Evolutionary conservation across 2,329 filamentous ascomycete genomes (phyloP).

Genomic region (Aspergillus arachidicola): DNA sequence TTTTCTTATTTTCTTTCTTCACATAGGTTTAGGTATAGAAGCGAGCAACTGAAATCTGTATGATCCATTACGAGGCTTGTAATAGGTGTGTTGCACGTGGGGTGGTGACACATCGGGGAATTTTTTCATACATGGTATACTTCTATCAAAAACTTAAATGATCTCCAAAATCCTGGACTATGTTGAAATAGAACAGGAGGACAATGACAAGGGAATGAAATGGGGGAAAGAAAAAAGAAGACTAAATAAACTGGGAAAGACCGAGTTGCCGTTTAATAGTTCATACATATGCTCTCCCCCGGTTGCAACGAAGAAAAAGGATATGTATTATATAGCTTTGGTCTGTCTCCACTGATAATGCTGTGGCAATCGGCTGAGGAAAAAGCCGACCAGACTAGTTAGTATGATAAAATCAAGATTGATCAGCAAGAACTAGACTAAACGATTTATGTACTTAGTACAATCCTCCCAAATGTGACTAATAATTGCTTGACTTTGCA

Average conservation of each 20-base stretch:
- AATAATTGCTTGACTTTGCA: not conserved
- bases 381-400: not conserved
- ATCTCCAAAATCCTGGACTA: not conserved
- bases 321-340: not conserved
- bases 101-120: not conserved
- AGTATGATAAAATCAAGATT: not conserved
- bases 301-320: not conserved
- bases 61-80: not conserved
- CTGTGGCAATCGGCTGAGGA: not conserved
- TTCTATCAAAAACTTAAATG: not conserved
- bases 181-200: not conserved
- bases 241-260: not conserved
- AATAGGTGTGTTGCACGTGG: not conserved
- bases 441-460: not conserved
- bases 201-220: not conserved
- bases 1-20: not conserved
- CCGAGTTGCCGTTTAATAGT: not conserved
- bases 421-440: not conserved
- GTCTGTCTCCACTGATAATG: not conserved
- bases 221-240: too few species aligned
- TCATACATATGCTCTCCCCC: not conserved
- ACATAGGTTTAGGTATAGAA: constrained; percentile 6
- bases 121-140: not conserved
- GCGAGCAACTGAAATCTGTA: not conserved
- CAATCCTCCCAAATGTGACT: not conserved